phyloP scores from a whole-genome alignment of 2,329 filamentous ascomycete genomes.

The Emmonsia crescens region DNA sequence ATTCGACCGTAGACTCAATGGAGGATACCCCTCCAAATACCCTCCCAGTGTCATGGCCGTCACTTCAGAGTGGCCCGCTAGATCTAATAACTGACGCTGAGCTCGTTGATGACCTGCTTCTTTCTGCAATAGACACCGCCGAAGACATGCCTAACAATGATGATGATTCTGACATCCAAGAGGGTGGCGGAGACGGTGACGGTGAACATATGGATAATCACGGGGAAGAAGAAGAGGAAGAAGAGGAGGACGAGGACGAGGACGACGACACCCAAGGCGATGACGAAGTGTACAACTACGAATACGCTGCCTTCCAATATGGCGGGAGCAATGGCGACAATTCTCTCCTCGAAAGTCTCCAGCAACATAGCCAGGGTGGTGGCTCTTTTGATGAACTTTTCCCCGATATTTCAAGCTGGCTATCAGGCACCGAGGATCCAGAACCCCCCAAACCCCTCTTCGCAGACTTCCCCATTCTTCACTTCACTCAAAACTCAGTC shows the following conservation, averaged over 20 bases:
- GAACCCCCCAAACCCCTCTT: slow-evolving; percentile 13
- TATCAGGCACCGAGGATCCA: not conserved
- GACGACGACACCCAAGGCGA: slow-evolving; percentile 2
- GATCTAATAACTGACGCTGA: not conserved
- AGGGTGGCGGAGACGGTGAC: slow-evolving; percentile 8
- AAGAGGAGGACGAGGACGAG: slow-evolving; percentile 11
- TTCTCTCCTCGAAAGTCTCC: not conserved
- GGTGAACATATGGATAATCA: not conserved
- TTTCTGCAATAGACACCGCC: not conserved
- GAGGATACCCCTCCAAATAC: not conserved
- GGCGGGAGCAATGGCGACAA: slow-evolving; percentile 4
- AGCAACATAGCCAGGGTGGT: not conserved
- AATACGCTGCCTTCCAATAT: slow-evolving; percentile 8
- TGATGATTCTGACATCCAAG: slow-evolving; percentile 9
- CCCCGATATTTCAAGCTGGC: not conserved
- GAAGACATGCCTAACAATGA: not conserved
- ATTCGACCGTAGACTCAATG: not conserved
- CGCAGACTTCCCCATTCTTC: slow-evolving; percentile 31
- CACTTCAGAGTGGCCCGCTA: not conserved
- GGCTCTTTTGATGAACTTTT: not conserved
- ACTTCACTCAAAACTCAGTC: slow-evolving; percentile 33
- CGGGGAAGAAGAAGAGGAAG: not conserved
- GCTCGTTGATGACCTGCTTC: not conserved
- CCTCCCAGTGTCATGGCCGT: not conserved
- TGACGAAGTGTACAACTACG: slow-evolving; percentile 10